Conservation (phyloP, 1,139 yeast genomes). For the Diutina catenulata region DNA sequence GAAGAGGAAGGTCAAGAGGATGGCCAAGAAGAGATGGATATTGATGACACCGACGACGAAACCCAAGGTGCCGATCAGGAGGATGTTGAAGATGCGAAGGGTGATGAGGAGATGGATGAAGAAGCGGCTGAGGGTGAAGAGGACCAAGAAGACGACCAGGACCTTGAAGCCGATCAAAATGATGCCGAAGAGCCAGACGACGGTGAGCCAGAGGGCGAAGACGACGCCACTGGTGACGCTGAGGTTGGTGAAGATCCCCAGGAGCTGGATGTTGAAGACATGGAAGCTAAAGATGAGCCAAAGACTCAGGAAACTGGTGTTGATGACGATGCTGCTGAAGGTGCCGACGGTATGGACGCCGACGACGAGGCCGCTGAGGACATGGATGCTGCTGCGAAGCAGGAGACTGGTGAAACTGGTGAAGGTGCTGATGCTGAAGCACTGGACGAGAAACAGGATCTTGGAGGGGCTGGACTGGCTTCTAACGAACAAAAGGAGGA, state of each 20-base stretch:
- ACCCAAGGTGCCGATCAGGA: conserved; percentile 14
- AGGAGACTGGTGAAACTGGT: conserved; percentile 58
- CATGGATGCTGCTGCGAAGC: conserved; percentile 47
- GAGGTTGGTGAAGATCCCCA: conserved; percentile 14
- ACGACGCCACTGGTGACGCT: conserved; percentile 13
- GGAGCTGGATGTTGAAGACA: conserved; percentile 13
- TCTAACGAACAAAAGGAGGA: conserved; percentile 27
- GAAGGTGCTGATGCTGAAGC: conserved; percentile 70
- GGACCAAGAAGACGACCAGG: conserved; percentile 13
- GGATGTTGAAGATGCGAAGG: conserved; percentile 11
- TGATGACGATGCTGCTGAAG: conserved; percentile 20
- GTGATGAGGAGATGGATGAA: conserved; percentile 6
- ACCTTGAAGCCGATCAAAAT: conserved; percentile 16
- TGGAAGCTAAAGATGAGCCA: conserved; percentile 14
- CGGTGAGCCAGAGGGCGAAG: conserved; percentile 15
- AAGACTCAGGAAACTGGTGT: conserved; percentile 16
- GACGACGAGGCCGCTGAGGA: conserved; percentile 26
- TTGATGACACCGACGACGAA: conserved; percentile 16
- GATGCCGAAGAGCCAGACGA: conserved; percentile 16
- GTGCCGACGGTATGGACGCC: conserved; percentile 20
- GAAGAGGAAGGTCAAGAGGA: conserved; percentile 40
- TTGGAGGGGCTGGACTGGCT: conserved; percentile 63
- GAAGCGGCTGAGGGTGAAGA: conserved; percentile 11
- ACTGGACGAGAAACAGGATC: conserved; percentile 53
- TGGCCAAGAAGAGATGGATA: conserved; percentile 17